Conservation (phyloP, 306 rosid genomes). For the Prunus dulcis region DNA sequence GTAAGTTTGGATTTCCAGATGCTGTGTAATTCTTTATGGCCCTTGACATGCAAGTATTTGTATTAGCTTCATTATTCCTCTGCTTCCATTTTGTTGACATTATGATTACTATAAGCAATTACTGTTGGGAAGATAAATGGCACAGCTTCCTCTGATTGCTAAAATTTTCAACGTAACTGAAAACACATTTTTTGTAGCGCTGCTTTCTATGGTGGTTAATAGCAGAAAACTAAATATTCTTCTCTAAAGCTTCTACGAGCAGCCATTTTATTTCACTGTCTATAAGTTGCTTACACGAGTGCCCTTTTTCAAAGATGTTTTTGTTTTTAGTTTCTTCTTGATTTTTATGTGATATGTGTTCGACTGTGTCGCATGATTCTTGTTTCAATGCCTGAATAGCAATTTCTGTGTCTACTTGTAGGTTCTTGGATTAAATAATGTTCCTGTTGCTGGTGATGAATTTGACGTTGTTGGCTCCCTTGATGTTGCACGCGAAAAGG, state of each 20-base stretch:
- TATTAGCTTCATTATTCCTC: not conserved
- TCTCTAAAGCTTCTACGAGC: not conserved
- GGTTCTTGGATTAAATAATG: conserved; percentile 91
- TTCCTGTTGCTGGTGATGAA: conserved; percentile 90
- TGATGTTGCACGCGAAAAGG: conserved; percentile 88
- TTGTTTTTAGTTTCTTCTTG: not conserved
- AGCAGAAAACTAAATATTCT: not conserved
- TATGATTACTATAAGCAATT: not conserved
- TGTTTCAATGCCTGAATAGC: conserved; percentile 7
- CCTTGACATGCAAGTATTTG: not conserved
- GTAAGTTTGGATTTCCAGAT: not conserved
- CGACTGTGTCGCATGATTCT: not conserved
- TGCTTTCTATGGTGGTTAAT: not conserved
- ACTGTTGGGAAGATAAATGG: not conserved
- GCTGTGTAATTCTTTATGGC: conserved; percentile 1
- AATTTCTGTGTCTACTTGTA: conserved; percentile 26
- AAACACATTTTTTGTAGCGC: not conserved
- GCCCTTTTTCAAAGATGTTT: not conserved
- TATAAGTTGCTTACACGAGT: not conserved
- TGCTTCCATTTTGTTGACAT: conserved; percentile 1
- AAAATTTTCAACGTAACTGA: not conserved
- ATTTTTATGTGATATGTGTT: not conserved
- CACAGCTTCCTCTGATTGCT: not conserved
- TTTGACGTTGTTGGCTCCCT: conserved; percentile 86
- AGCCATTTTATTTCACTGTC: not conserved